These are phyloP conservation scores for Boletales sp. DNA, from an alignment of 768 basidiomycete genomes.

Conservation along the genomic window DNA sequence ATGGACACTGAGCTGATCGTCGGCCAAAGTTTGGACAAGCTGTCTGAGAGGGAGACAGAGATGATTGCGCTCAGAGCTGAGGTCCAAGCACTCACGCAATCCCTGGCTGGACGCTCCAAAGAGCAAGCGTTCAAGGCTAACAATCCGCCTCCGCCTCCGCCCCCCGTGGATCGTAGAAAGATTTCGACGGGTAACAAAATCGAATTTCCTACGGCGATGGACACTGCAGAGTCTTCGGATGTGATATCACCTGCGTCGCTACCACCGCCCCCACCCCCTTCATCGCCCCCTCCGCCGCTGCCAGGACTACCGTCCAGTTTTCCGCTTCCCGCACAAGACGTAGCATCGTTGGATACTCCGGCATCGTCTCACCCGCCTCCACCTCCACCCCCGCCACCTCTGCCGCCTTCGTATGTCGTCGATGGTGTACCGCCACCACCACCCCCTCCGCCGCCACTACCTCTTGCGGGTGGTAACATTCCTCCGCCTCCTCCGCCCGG, in stretches of 20 bases:
- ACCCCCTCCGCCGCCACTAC: constrained; percentile 18
- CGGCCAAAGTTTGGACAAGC: constrained; percentile 62
- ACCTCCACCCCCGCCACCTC: constrained; percentile 28
- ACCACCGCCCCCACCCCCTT: constrained; percentile 17
- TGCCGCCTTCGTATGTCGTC: constrained; percentile 14
- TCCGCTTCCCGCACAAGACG: no score
- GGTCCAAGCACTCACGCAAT: constrained; percentile 47
- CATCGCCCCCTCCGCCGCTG: constrained; percentile 36
- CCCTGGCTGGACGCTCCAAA: constrained; percentile 47
- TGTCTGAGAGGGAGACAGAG: constrained; percentile 66
- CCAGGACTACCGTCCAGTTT: constrained; percentile 27
- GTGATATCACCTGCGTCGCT: no score
- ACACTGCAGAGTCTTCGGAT: constrained; percentile 7
- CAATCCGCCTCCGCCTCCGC: constrained; percentile 63
- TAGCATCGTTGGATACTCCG: no score
- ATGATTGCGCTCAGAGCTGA: constrained; percentile 50
- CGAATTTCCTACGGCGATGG: constrained; percentile 8
- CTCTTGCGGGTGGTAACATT: constrained; percentile 13
- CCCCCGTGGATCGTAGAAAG: constrained; percentile 17
- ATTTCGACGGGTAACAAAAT: constrained; percentile 6
- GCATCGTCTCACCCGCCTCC: constrained; percentile 5
- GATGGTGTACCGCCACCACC: no score
- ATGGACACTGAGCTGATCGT: constrained; percentile 70
- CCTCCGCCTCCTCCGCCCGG: constrained; percentile 33
- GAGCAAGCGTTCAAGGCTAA: constrained; percentile 73